Conservation (phyloP, 768 basidiomycete species). For the Suillus paluster region DNA sequence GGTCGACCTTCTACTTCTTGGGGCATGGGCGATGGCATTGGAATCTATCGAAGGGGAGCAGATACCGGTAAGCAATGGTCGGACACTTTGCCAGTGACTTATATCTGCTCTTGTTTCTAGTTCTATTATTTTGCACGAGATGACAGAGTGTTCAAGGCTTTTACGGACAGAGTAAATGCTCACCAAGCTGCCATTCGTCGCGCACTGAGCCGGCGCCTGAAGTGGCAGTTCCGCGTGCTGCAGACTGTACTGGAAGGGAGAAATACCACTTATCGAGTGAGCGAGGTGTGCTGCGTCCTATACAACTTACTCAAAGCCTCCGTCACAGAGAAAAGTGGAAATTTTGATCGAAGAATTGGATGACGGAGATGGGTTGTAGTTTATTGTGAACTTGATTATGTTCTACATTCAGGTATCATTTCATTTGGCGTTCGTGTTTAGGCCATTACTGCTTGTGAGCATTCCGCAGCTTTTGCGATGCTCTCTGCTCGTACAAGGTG, state of each 20-base stretch:
- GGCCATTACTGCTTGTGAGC: background rate
- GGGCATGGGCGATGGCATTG: conserved; percentile 72
- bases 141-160: conserved; percentile 79
- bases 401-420: conserved; percentile 11
- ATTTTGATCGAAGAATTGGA: conserved; percentile 66
- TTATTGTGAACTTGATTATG: background rate
- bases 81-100: background rate
- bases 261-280: conserved; percentile 68
- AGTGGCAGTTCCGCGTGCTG: conserved; percentile 72
- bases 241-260: conserved; percentile 69
- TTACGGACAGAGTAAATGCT: conserved; percentile 45
- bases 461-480: conserved; percentile 7
- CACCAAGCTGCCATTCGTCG: conserved; percentile 52
- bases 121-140: conserved; percentile 95
- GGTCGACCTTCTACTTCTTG: conserved; percentile 81
- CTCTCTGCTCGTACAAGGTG: conserved; percentile 76
- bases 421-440: conserved; percentile 1
- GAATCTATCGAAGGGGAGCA: conserved; percentile 61
- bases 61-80: conserved; percentile 65
- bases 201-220: conserved; percentile 57
- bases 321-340: conserved; percentile 63
- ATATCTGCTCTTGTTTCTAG: conserved; percentile 28
- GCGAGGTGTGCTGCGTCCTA: background rate
- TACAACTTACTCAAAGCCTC: conserved; percentile 13
- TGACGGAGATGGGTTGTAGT: conserved; percentile 56